Percentiles rank a stretch among this genome's conserved stretches.
These are phyloP conservation scores for Talaromyces sp. DNA, from an alignment of 2,329 filamentous ascomycete genomes.

Conservation along the genomic window DNA sequence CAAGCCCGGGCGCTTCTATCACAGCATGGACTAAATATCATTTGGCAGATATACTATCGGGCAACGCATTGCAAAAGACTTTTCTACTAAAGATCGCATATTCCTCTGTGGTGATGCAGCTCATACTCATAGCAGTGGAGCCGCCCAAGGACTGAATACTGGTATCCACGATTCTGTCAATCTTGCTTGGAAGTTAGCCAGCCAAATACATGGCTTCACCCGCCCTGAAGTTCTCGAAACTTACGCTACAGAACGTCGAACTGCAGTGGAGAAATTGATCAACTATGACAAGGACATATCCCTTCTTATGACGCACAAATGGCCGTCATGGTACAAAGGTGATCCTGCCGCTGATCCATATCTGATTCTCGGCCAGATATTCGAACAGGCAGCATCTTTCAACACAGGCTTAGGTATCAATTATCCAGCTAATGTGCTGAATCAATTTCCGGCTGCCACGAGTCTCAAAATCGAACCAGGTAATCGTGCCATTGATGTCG, in stretches of 20 bases:
- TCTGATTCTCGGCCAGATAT: slow-evolving; percentile 22
- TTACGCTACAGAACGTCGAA: slow-evolving; percentile 30
- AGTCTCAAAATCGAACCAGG: slow-evolving; percentile 26
- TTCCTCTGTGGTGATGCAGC: slow-evolving; percentile 21
- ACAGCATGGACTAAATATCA: not conserved
- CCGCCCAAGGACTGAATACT: slow-evolving; percentile 28
- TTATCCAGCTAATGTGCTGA: slow-evolving; percentile 21
- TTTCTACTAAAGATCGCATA: slow-evolving; percentile 36
- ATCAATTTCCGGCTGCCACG: slow-evolving; percentile 21
- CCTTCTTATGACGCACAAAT: slow-evolving; percentile 22
- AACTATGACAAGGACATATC: slow-evolving; percentile 25
- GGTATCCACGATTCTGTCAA: slow-evolving; percentile 55
- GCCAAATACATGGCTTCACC: slow-evolving; percentile 43
- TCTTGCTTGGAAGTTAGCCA: slow-evolving; percentile 54
- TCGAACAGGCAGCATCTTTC: slow-evolving; percentile 24
- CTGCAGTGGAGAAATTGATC: slow-evolving; percentile 30
- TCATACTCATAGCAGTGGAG: slow-evolving; percentile 21
- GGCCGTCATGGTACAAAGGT: slow-evolving; percentile 34
- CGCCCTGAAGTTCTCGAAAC: slow-evolving; percentile 25
- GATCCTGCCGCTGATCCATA: slow-evolving; percentile 25
- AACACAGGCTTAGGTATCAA: slow-evolving; percentile 26
- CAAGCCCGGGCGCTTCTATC: no score
- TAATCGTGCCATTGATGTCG: slow-evolving; percentile 24
- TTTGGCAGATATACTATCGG: slow-evolving; percentile 41
- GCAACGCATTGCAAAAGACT: slow-evolving; percentile 36